Evolutionary conservation across 2,329 filamentous ascomycete species (phyloP).

Genomic region (Fusarium nurragi): DNA sequence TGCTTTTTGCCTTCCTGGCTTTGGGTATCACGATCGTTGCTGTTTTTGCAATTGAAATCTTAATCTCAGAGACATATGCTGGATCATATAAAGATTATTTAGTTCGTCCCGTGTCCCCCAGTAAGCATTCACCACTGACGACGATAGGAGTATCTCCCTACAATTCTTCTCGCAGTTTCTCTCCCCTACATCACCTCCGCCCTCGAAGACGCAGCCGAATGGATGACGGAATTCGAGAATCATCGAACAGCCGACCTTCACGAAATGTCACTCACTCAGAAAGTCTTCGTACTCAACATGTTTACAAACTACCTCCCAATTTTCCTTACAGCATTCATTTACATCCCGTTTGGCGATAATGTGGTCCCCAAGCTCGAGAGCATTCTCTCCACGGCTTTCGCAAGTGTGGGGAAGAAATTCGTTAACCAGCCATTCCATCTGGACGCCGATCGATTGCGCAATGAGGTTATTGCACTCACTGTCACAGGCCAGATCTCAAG

Average conservation of each 20-base stretch:
- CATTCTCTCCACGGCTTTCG: constrained; percentile 61
- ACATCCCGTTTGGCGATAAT: constrained; percentile 76
- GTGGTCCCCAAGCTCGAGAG: constrained; percentile 74
- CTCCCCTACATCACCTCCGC: constrained; percentile 72
- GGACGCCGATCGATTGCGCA: constrained; percentile 71
- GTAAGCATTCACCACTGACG: neutral
- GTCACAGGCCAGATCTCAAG: constrained; percentile 77
- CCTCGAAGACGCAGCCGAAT: constrained; percentile 70
- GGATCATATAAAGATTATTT: constrained; percentile 74
- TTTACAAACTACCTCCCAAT: constrained; percentile 83
- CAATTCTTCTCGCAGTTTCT: constrained; percentile 72
- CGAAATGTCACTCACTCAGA: constrained; percentile 75
- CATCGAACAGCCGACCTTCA: constrained; percentile 76
- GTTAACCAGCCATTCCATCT: constrained; percentile 66
- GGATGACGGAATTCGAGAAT: constrained; percentile 76
- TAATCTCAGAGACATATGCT: constrained; percentile 78
- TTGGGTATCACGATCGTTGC: constrained; percentile 73
- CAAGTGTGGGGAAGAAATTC: constrained; percentile 60
- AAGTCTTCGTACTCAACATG: constrained; percentile 81
- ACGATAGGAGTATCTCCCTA: constrained; percentile 75
- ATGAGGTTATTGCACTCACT: constrained; percentile 80
- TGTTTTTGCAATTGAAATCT: constrained; percentile 78
- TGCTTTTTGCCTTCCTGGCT: constrained; percentile 64
- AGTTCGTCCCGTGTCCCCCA: constrained; percentile 51
- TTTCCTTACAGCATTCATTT: constrained; percentile 80